Evolutionary conservation across 2,329 filamentous ascomycete genomes (phyloP).

Genomic region (Penicillium freii): DNA sequence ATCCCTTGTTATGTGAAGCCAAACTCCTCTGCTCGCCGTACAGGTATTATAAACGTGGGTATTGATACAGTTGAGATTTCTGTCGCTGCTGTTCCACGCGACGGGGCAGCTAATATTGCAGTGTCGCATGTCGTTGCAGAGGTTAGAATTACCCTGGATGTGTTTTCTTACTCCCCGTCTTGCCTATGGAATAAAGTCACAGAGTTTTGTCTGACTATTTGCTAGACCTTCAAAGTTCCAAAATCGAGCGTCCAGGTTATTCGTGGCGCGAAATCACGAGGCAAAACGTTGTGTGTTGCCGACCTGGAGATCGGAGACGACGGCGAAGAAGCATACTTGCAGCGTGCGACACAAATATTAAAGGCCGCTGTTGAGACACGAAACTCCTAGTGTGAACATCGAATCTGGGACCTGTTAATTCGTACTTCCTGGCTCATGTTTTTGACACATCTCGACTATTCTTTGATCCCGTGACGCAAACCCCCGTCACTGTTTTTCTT

Average conservation of each 20-base stretch:
- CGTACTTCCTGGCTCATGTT: neutral
- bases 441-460: neutral
- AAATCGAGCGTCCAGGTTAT: constrained; percentile 64
- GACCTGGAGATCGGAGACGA: constrained; percentile 30
- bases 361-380: constrained; percentile 19
- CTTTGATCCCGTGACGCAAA: constrained; percentile 22
- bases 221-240: constrained; percentile 57
- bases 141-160: constrained; percentile 37
- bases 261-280: constrained; percentile 62
- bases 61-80: constrained; percentile 62
- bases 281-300: constrained; percentile 57
- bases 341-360: constrained; percentile 18
- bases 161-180: neutral
- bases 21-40: constrained; percentile 59
- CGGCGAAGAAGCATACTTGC: constrained; percentile 33
- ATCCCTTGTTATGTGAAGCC: constrained; percentile 68
- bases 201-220: neutral
- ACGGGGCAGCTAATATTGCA: constrained; percentile 68
- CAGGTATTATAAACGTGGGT: constrained; percentile 59
- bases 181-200: neutral
- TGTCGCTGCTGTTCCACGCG: constrained; percentile 62
- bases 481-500: constrained; percentile 6
- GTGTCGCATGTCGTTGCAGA: constrained; percentile 62
- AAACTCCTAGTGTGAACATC: neutral
- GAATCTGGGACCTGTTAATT: neutral